These are phyloP conservation scores for Grosmannia serpens DNA, from an alignment of 2,329 filamentous ascomycete genomes.

Conservation along the genomic window DNA sequence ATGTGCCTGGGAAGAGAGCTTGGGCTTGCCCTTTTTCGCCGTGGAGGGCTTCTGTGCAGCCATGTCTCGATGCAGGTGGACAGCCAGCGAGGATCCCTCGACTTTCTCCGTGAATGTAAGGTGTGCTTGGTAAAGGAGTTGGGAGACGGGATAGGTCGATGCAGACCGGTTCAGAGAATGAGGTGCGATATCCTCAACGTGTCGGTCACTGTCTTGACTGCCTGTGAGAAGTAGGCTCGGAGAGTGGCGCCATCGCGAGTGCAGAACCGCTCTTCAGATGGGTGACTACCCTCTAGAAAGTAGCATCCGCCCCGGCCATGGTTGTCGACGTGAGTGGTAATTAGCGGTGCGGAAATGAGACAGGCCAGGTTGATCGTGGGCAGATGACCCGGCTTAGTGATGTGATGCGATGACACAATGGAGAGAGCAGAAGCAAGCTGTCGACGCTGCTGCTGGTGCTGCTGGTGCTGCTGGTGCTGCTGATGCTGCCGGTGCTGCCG, in stretches of 20 bases:
- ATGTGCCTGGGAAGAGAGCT: slow-evolving; percentile 19
- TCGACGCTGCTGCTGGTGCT: too few species aligned
- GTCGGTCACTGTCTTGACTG: slow-evolving; percentile 7
- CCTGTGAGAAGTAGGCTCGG: slow-evolving; percentile 25
- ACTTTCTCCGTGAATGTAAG: too few species aligned
- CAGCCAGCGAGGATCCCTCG: too few species aligned
- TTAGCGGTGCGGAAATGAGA: background rate
- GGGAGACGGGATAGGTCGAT: too few species aligned
- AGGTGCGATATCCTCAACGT: slow-evolving; percentile 12
- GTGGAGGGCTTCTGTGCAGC: too few species aligned
- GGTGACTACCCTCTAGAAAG: slow-evolving; percentile 42
- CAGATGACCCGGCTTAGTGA: background rate
- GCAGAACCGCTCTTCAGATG: slow-evolving; percentile 23
- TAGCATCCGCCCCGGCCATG: slow-evolving; percentile 33
- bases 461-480: too few species aligned
- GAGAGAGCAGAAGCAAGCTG: background rate
- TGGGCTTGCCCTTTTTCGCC: slow-evolving; percentile 14
- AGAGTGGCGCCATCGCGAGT: slow-evolving; percentile 47
- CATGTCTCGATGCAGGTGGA: too few species aligned
- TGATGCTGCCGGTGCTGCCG: too few species aligned
- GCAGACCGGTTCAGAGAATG: background rate
- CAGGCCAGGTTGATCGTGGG: background rate
- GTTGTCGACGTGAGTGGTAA: background rate
- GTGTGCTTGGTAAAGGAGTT: too few species aligned
- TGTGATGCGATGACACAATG: background rate